Evolutionary conservation across 1,284 basidiomycete species (phyloP), one percentile per base, ranked within the genome.

Genomic region (Sparassis latifolia): DNA sequence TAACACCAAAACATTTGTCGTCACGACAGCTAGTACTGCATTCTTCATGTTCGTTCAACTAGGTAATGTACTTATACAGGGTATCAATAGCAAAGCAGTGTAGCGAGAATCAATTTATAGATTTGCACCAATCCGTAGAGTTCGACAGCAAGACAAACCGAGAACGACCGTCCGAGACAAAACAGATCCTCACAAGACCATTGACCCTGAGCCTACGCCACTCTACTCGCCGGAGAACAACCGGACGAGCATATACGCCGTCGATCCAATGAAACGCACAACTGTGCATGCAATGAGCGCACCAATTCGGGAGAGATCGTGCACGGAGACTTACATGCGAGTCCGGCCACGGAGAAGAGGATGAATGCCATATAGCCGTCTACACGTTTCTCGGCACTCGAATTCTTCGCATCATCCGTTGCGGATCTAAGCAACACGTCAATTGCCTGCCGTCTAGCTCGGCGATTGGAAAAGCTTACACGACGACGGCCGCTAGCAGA

Each of bases 351-450:
- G 2, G 89, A 91, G 67, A 82, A 89, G 49, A 92, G 67, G 52
- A 92, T 73, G 66, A 90, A 90, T 9, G 82, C 76, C 84, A 92
- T 87, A 65, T 92, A 92, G 0, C 86, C 86, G 56, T 79, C 81
- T 4, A 88, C 85, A 27, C 78, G 74, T 1, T 65, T 66, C 30
- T 70, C 71, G 2, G 82, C 77, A 44, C 71, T 71, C 32, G 57
- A 62, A 30, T 68, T 65, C 6, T 68, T 58, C 37, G 77, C 72
- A 44, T 68, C 78, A 12, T 69, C 70, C 10, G 75, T 82, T n/a
- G 80, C 77, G n/a, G 78, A 68, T 33, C 75, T 79, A 53, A 31
- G 44, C 29, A 48, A 12, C 31, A 51, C 46, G n/a, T 50, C 62
- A 47, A 61, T 59, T 58, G 6, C 35, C 6, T 37, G 6, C 35